Conservation (phyloP, 192 early-diverging fungal species). For the Podila horticola region DNA sequence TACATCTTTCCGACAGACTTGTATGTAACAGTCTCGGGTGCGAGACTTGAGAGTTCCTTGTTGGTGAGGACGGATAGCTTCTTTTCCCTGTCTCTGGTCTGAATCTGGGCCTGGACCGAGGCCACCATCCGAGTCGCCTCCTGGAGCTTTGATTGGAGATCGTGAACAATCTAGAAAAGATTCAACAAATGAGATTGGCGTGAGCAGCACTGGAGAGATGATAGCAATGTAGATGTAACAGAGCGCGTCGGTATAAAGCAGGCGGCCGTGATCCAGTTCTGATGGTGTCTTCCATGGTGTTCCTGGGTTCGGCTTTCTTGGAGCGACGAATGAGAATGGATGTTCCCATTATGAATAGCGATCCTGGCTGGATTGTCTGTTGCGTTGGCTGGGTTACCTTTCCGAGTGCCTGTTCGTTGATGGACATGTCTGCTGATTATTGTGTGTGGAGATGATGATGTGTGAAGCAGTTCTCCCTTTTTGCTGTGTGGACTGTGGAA, state of each 20-base stretch:
- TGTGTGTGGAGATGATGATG: not conserved
- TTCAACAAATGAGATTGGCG: not conserved
- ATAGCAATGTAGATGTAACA: too few species aligned
- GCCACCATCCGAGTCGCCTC: constrained; percentile 69
- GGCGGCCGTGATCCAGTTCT: too few species aligned
- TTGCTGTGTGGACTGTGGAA: not conserved
- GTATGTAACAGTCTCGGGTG: constrained; percentile 66
- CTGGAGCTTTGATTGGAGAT: constrained; percentile 73
- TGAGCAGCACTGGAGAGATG: not conserved
- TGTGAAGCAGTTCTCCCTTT: not conserved
- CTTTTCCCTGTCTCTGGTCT: constrained; percentile 70
- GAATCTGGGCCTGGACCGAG: constrained; percentile 70
- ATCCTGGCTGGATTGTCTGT: not conserved
- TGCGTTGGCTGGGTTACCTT: constrained; percentile 16
- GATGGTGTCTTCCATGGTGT: too few species aligned
- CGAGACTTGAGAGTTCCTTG: constrained; percentile 69
- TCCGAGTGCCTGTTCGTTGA: constrained; percentile 50
- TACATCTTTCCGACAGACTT: constrained; percentile 82
- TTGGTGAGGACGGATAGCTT: constrained; percentile 74
- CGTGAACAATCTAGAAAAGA: constrained; percentile 62
- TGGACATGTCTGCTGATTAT: constrained; percentile 24
- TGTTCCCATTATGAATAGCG: not conserved
- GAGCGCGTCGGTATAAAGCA: too few species aligned
- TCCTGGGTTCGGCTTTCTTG: too few species aligned
- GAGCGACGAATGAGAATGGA: not conserved